These are phyloP conservation scores for Scopulariopsis brevicaulis DNA, from an alignment of 2,329 filamentous ascomycete genomes.

Conservation along the genomic window DNA sequence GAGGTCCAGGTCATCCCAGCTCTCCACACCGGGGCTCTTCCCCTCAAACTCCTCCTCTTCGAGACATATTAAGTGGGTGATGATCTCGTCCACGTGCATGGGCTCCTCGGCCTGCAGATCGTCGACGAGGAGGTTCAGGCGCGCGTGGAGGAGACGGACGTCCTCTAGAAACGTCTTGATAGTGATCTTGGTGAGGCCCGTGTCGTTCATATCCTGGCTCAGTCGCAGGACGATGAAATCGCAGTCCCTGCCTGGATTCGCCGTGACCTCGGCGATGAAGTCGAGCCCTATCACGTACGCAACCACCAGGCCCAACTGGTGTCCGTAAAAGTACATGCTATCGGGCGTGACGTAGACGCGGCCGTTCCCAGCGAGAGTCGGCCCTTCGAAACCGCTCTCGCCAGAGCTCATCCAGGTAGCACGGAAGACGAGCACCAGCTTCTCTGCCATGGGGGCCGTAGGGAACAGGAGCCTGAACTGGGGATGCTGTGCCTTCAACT, in stretches of 20 bases:
- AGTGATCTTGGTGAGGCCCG: slow-evolving; percentile 61
- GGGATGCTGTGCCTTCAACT: slow-evolving; percentile 76
- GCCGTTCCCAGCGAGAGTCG: slow-evolving; percentile 38
- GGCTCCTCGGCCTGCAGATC: slow-evolving; percentile 65
- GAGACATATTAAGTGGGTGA: slow-evolving; percentile 63
- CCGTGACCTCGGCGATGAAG: slow-evolving; percentile 78
- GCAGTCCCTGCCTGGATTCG: slow-evolving; percentile 78
- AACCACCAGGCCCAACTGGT: slow-evolving; percentile 82
- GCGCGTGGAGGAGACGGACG: slow-evolving; percentile 66
- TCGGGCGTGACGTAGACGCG: slow-evolving; percentile 79
- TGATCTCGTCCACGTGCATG: slow-evolving; percentile 54
- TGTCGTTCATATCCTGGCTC: slow-evolving; percentile 48
- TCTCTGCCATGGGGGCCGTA: slow-evolving; percentile 63
- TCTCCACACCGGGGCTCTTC: slow-evolving; percentile 66
- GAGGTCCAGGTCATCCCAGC: slow-evolving; percentile 75
- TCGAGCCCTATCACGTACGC: slow-evolving; percentile 68
- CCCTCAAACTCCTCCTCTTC: slow-evolving; percentile 51
- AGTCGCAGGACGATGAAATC: slow-evolving; percentile 85
- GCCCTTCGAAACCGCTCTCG: slow-evolving; percentile 23
- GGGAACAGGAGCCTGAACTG: slow-evolving; percentile 92
- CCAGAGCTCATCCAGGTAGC: slow-evolving; percentile 62
- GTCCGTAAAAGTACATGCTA: slow-evolving; percentile 92
- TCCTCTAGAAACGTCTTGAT: slow-evolving; percentile 92
- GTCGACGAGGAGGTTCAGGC: slow-evolving; percentile 76
- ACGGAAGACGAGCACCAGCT: slow-evolving; percentile 82